Base-by-base conservation (phyloP, 2,329 filamentous ascomycete species). In the Rhexocercosporidium sp. region DNA sequence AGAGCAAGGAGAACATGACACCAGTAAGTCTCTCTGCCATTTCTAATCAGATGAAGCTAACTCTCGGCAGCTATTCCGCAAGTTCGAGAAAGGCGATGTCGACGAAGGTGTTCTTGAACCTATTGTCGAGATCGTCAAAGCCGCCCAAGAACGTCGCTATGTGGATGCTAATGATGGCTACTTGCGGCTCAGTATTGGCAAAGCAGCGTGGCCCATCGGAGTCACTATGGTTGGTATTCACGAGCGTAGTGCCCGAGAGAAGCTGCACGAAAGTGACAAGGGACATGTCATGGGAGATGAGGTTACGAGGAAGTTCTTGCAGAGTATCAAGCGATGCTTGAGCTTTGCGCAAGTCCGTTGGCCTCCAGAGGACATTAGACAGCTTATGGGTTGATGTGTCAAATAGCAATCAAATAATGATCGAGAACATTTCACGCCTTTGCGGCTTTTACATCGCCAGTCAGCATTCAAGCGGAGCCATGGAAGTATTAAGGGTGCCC, bases 191-290 rank as follows among this genome's bases (percentile, higher is more conserved):
- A 97, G 93, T 78, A 99, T 99, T 76, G 94, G 94, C 71, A 97
- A 97, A 82, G 94, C 94, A 73, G 96, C 96, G 18, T 99, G 96
- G 96, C 96, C 96, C 27, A 99, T 99, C 76, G 96, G 96, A 81
- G 96, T 99, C 46, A 99, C 96, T 79, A 99, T 98, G 96, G 96
- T 99, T 76, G 96, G 96, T 84, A 99, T 99, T 75, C 96, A 99
- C 86, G 96, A 98, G 84, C 89, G 96, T 77, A 96, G 92, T 72
- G 95, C 96, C 22, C 88, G 96, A 70, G 96, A 99, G 81, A 99
- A 99, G 81, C 82, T 99, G 67, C 94, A 98, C 78, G 89, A 96
- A 78, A 91, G 90, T 66, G 89, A 91, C 76, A 91, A 94, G 75
- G 96, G 95, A 3, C 94, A 99, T 79, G 97, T 98, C 74, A 94